These are phyloP conservation scores for Yamadazyma sp. DNA, from an alignment of 1,139 yeast genomes.

Conservation along the genomic window DNA sequence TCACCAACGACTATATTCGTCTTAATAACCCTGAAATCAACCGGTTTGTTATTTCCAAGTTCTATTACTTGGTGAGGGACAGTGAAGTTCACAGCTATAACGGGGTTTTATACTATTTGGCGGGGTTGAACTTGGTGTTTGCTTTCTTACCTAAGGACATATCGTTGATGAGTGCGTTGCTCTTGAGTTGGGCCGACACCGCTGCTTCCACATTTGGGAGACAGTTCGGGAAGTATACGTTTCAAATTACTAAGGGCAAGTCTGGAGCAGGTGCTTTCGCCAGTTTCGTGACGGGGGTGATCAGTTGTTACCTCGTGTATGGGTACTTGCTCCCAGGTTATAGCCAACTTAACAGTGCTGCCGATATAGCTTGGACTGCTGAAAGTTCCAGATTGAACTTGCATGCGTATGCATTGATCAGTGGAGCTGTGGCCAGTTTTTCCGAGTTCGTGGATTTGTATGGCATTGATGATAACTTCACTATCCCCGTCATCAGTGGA, in stretches of 20 bases:
- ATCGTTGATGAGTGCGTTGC: constrained; percentile 67
- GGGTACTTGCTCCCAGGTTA: constrained; percentile 68
- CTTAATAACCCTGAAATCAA: constrained; percentile 63
- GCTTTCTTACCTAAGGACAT: constrained; percentile 76
- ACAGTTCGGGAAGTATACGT: constrained; percentile 78
- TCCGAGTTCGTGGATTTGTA: constrained; percentile 79
- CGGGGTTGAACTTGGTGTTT: constrained; percentile 76
- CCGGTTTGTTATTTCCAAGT: constrained; percentile 56
- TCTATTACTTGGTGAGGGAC: constrained; percentile 84
- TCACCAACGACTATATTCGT: constrained; percentile 68
- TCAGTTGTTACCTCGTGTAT: constrained; percentile 66
- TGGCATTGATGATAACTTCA: constrained; percentile 85
- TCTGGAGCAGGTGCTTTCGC: constrained; percentile 89
- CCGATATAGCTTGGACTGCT: constrained; percentile 63
- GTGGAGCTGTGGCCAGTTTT: constrained; percentile 80
- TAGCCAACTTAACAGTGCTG: constrained; percentile 48
- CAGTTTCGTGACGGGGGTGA: constrained; percentile 73
- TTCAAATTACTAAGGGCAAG: constrained; percentile 69
- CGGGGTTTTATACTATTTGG: constrained; percentile 83
- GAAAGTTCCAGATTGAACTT: constrained; percentile 58
- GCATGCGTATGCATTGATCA: constrained; percentile 52
- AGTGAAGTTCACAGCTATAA: constrained; percentile 68
- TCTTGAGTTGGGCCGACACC: constrained; percentile 96
- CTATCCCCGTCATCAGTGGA: constrained; percentile 86
- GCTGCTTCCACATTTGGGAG: constrained; percentile 95